phyloP scores from a whole-genome alignment of 1,139 yeast species.

The Pneumocystis murina region DNA sequence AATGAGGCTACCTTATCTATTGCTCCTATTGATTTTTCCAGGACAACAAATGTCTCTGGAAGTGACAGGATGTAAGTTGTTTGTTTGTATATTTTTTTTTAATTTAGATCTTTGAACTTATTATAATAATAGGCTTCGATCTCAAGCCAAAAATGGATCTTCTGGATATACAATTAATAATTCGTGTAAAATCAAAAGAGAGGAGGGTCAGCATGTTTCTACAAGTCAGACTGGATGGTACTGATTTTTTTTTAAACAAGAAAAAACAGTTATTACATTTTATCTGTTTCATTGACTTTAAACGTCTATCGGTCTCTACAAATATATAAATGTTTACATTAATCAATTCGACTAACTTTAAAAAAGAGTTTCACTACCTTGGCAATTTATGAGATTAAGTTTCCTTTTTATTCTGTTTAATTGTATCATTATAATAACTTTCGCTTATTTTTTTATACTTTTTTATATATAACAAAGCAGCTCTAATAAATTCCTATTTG shows the following conservation, averaged over 20 bases:
- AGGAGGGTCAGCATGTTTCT: not conserved
- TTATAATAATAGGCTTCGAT: not conserved
- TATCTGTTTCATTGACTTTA: not conserved
- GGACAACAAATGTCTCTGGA: not conserved
- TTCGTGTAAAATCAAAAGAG: not conserved
- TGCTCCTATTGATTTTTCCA: not conserved
- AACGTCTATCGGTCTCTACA: not conserved
- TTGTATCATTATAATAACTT: not conserved
- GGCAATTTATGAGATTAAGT: not conserved
- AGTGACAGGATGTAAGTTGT: not conserved
- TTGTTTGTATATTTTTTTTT: not conserved
- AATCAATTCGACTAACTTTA: not conserved
- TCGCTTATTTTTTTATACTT: not conserved
- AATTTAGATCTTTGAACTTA: not conserved
- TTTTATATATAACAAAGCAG: not conserved
- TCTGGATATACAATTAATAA: not conserved
- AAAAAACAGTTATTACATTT: not conserved
- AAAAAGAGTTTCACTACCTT: not conserved
- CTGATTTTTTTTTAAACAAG: not conserved
- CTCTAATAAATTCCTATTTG: not conserved
- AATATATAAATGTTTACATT: not conserved
- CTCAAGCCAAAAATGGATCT: not conserved
- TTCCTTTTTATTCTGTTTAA: not conserved
- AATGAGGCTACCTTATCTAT: not conserved
- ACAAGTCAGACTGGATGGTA: not conserved